Conservation (phyloP, 1,284 basidiomycete genomes). For the Trichosporon sp. region DNA sequence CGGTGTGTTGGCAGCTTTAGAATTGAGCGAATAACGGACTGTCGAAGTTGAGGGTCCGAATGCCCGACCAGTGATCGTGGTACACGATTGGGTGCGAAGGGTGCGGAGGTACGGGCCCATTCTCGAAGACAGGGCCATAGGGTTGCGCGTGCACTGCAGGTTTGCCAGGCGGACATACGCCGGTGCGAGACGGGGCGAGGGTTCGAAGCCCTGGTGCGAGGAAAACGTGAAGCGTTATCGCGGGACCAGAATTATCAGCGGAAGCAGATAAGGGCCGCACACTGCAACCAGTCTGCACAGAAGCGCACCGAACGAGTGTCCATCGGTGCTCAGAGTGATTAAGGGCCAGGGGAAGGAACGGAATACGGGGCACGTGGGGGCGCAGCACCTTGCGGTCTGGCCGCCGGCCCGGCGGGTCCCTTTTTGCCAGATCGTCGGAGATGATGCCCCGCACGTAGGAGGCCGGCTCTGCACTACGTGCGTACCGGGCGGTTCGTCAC, state of each 20-base stretch:
- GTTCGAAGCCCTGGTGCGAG: not conserved
- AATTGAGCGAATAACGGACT: not conserved
- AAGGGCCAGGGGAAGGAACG: too few relatives aligned
- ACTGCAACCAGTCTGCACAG: not conserved
- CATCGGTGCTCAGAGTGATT: too few relatives aligned
- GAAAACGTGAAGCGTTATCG: not conserved
- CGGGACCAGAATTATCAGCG: not conserved
- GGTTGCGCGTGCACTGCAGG: not conserved
- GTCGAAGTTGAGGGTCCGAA: not conserved
- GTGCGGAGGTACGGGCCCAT: not conserved
- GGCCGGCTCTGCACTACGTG: too few relatives aligned
- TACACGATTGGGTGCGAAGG: not conserved
- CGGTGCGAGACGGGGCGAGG: not conserved
- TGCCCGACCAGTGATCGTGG: too few relatives aligned
- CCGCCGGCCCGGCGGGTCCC: too few relatives aligned
- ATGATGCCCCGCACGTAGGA: too few relatives aligned
- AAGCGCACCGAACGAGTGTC: too few relatives aligned
- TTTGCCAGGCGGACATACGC: not conserved
- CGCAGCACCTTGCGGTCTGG: too few relatives aligned
- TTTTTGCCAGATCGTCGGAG: too few relatives aligned
- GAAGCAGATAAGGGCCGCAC: not conserved
- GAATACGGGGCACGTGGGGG: too few relatives aligned
- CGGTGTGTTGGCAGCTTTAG: not conserved
- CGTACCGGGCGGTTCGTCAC: too few relatives aligned
- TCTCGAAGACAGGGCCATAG: not conserved